Conservation (phyloP, 257 asterid genomes). For the Nicotiana obtusifolia region DNA sequence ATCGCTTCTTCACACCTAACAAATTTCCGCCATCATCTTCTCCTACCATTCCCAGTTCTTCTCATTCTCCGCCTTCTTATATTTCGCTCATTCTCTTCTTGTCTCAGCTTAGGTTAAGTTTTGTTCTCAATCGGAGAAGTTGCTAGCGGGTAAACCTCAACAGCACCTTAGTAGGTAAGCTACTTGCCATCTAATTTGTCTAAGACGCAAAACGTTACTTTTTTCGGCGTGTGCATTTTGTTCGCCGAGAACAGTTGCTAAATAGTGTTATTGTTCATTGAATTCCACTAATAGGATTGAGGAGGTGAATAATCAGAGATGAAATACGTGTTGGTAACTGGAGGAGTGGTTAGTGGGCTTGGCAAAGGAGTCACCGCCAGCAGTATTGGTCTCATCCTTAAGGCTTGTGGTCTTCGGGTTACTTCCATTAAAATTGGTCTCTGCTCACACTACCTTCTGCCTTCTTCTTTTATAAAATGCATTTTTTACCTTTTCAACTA, state of each 20-base stretch:
- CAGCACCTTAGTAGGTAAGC: neutral
- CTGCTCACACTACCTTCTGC: neutral
- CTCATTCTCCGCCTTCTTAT: neutral
- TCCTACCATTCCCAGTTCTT: conserved; percentile 10
- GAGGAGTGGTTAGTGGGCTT: conserved; percentile 94
- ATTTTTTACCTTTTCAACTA: neutral
- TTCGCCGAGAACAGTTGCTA: neutral
- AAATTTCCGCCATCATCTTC: neutral
- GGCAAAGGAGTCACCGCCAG: conserved; percentile 98
- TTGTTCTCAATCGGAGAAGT: neutral
- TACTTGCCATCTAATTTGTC: neutral
- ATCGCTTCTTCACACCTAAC: conserved; percentile 22
- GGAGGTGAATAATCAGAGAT: conserved; percentile 26
- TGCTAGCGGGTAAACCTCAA: neutral
- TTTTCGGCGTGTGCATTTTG: neutral
- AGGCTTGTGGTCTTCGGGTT: conserved; percentile 84
- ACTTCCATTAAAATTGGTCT: conserved; percentile 91
- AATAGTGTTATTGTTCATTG: neutral
- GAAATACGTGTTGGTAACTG: conserved; percentile 95
- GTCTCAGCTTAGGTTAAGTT: neutral
- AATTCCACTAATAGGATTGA: neutral
- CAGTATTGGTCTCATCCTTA: conserved; percentile 87
- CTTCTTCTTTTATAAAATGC: neutral
- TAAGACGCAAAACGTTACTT: neutral
- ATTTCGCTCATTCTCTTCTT: conserved; percentile 5